A percentile compares a stretch with the other conserved stretches of the same genome.
These are phyloP conservation scores for Quercus mongolica DNA, from an alignment of 306 rosid species.

Conservation along the genomic window DNA sequence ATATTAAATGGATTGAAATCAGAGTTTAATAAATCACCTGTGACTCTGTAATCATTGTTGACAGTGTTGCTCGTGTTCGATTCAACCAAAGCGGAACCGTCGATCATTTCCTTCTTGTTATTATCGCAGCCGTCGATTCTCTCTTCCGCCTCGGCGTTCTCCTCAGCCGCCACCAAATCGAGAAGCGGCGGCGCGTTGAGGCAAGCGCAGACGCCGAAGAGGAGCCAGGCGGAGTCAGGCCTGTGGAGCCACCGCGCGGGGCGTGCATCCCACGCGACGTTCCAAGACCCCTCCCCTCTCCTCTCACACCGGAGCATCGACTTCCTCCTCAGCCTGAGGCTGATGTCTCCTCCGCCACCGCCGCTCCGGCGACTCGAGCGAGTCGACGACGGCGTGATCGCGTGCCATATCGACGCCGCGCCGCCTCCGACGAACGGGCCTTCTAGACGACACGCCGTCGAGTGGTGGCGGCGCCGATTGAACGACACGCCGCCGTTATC, in stretches of 20 bases:
- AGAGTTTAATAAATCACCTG: slow-evolving; percentile 41
- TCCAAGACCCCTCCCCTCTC: slow-evolving; percentile 94
- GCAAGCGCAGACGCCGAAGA: slow-evolving; percentile 85
- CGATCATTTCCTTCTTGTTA: slow-evolving; percentile 16
- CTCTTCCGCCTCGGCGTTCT: slow-evolving; percentile 2
- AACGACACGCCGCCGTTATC: background rate
- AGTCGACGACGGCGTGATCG: slow-evolving; percentile 48
- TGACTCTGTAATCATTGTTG: slow-evolving; percentile 55
- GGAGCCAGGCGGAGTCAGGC: slow-evolving; percentile 83
- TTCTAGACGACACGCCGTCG: slow-evolving; percentile 49
- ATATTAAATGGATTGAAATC: background rate
- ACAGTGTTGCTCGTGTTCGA: slow-evolving; percentile 19
- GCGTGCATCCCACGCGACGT: slow-evolving; percentile 84
- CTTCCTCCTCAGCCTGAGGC: slow-evolving; percentile 25
- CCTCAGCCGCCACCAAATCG: background rate
- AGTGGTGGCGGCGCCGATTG: slow-evolving; percentile 46
- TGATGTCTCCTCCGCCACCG: no score
- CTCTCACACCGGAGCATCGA: slow-evolving; percentile 42
- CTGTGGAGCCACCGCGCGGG: slow-evolving; percentile 96
- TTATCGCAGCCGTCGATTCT: slow-evolving; percentile 14
- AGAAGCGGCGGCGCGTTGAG: slow-evolving; percentile 51
- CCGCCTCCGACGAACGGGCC: slow-evolving; percentile 19
- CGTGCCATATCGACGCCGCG: slow-evolving; percentile 88
- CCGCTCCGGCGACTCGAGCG: slow-evolving; percentile 17
- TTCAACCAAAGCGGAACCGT: slow-evolving; percentile 7